These are phyloP conservation scores for Acacia concinna DNA, from an alignment of 331 rosid species.

Conservation along the genomic window DNA sequence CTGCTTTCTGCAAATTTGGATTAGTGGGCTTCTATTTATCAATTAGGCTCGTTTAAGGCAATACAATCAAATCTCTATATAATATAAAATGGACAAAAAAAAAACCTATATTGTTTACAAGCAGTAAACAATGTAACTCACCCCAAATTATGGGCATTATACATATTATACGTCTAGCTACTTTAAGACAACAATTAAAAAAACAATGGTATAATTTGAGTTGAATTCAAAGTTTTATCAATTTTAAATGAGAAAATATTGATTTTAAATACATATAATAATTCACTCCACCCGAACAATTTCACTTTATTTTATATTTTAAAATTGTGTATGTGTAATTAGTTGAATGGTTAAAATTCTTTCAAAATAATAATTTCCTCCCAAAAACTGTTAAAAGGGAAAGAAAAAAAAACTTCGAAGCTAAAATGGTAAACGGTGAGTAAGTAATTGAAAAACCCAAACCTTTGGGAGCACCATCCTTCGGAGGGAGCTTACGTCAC, in stretches of 20 bases:
- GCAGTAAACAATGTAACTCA: neutral
- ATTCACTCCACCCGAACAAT: no score
- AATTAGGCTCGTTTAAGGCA: slow-evolving; percentile 1
- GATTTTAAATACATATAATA: neutral
- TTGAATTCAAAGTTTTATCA: neutral
- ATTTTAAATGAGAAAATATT: neutral
- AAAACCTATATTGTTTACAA: neutral
- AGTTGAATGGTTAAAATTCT: neutral
- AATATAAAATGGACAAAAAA: neutral
- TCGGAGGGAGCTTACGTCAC: slow-evolving; percentile 90
- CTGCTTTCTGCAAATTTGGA: slow-evolving; percentile 65
- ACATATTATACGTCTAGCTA: neutral
- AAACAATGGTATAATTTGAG: neutral
- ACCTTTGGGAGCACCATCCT: slow-evolving; percentile 97
- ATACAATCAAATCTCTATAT: neutral
- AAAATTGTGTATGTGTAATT: neutral
- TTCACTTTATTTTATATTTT: neutral
- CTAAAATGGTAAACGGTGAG: neutral
- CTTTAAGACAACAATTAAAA: neutral
- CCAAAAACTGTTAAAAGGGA: neutral
- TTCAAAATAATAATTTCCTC: neutral
- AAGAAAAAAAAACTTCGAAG: neutral
- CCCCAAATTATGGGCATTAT: neutral
- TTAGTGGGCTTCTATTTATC: neutral
- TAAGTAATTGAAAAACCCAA: neutral